Evolutionary conservation across 75 land plant genomes (phyloP), one percentile per base, ranked within the genome.

Genomic region (Gnetum montanum): DNA sequence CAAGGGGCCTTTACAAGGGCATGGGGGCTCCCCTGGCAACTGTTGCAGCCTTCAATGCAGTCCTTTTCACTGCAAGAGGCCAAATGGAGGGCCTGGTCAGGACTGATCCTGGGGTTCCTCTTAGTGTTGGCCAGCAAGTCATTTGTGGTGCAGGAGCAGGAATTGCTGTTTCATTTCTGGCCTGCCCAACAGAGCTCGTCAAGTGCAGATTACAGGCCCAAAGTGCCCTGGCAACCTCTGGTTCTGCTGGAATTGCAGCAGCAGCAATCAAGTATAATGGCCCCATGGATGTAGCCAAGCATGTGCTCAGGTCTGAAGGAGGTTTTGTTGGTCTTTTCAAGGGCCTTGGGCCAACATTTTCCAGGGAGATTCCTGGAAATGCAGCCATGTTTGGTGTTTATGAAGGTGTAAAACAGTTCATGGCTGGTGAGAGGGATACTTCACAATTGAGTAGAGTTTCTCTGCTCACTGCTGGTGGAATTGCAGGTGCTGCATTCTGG

Each of bases 1-100:
- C 85, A 24, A 53, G 70, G 58, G 98, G 98, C 2, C 70, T 94
- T 46, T 94, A 90, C 68, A 94, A 94, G 48, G 98, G 98, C 12
- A 90, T 94, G 98, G 98, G 98, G 0, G 98, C 96, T n/a, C 98
- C 98, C 0, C 79, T 94, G 28, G 98, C 98, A 29, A 90, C 91
- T 6, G 98, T 94, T 1, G 98, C 98, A 6, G 88, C 96, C 31
- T 80, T 86, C 76, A 94, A 94, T 62, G 98, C 96, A 3, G 85
- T 94, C 12, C 79, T 94, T 13, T 94, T 94, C 53, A 68, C 91
- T 26, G 90, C 83, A 34, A 66, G 98, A 43, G 98, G 98, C 4
- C 98, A 94, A 73, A 85, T 94, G 98, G 98, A 94, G 60, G 53
- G 74, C 20, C 43, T 86, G 6, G 61, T 94, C 44, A 72, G 96